Evolutionary conservation across 352 stramenopile species (phyloP).

Genomic region (Phytophthora macrochlamydospora): DNA sequence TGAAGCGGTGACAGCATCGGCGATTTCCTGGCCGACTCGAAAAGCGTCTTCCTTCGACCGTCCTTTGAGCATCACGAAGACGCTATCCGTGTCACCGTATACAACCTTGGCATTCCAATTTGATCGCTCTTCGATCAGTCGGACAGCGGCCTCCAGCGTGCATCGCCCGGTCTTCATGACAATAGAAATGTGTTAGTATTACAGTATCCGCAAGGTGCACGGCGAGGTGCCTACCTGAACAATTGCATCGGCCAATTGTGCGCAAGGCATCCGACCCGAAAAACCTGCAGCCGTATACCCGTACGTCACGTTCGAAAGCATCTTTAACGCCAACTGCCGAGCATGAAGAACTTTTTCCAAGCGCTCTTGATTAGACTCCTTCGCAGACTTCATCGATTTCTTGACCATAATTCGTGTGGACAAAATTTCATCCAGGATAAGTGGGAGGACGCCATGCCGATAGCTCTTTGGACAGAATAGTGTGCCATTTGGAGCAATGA

Average conservation of each 20-base stretch:
- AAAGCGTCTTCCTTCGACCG: constrained; percentile 94
- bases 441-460: constrained; percentile 95
- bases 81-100: constrained; percentile 98
- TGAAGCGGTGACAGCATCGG: constrained; percentile 76
- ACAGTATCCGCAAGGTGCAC: constrained; percentile 1
- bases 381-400: constrained; percentile 94
- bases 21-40: constrained; percentile 92
- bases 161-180: constrained; percentile 71
- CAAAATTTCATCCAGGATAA: constrained; percentile 96
- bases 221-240: constrained; percentile 83
- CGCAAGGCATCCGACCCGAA: constrained; percentile 96
- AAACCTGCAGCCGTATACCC: constrained; percentile 99
- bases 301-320: constrained; percentile 99
- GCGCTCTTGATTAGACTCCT: constrained; percentile 63
- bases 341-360: constrained; percentile 80
- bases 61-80: constrained; percentile 98
- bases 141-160: constrained; percentile 95
- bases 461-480: constrained; percentile 94
- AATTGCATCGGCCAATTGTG: constrained; percentile 98
- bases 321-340: constrained; percentile 96
- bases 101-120: constrained; percentile 92
- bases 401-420: constrained; percentile 99
- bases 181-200: constrained; percentile 2
- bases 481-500: constrained; percentile 93
- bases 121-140: constrained; percentile 85